Evolutionary conservation across 495 filamentous ascomycete species (phyloP), one percentile per base, ranked within the genome.

Genomic region (Penicillium psychrofluorescens): DNA sequence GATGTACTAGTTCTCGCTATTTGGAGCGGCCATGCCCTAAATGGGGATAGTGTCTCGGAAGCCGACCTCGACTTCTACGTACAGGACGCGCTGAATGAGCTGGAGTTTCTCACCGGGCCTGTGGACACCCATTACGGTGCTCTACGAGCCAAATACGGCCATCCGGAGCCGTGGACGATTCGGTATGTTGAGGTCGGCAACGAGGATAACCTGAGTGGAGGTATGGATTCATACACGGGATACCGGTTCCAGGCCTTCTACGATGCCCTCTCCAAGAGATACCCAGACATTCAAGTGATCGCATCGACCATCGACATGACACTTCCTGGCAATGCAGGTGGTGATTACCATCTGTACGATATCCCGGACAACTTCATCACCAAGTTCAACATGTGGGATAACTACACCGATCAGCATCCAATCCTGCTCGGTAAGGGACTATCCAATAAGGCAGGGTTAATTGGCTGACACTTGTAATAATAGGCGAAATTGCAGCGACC

Each of bases 81-180:
- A 10, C 67, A 69, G 36, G 77, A 83, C 50, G 80, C 75, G 1
- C 69, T 88, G 0, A 67, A 85, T 46, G 74, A 87, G 60, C 61
- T 88, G 7, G 81, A 88, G 39, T 68, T 67, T 46, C 39, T 69
- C 15, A 61, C 54, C 22, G 66, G 68, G 29, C 58, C 51, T 13
- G 51, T 56, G 4, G 53, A 59, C 11, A 72, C 71, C 0, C 46
- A 60, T 13, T 70, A 63, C 13, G 74, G 72, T 38, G 56, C 62
- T 11, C 52, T 74, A 10, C 70, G 74, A 5, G 71, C 71, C 6
- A 59, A 63, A 11, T 52, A 69, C 30, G 75, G 75, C 7, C 61
- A 74, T 40, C 65, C 68, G 0, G 56, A 70, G 4, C 71, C 73
- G 7, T 76, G 70, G 68, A 62, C 41, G 0, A 61, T 78, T 34